Evolutionary conservation across 768 basidiomycete genomes (phyloP).

Genomic region (Leccinum aurantiacum): DNA sequence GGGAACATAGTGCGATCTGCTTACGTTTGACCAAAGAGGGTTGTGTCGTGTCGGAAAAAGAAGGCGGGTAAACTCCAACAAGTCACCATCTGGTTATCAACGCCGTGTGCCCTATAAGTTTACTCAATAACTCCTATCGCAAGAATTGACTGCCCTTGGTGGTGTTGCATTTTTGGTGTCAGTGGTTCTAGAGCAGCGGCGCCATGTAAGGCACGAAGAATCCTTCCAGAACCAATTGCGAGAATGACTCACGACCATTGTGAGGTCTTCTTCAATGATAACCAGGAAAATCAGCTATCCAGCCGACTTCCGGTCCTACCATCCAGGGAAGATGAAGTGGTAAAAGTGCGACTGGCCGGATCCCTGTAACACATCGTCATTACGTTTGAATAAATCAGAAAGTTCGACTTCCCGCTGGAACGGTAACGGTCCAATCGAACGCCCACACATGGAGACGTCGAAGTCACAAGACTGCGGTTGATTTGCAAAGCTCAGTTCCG

Average conservation of each 20-base stretch:
- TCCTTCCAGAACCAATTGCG: background rate
- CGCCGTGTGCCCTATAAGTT: conserved; percentile 14
- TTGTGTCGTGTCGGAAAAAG: conserved; percentile 4
- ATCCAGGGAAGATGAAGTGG: background rate
- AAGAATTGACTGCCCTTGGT: conserved; percentile 12
- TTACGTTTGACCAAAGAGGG: conserved; percentile 13
- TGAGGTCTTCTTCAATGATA: background rate
- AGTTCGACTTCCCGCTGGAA: background rate
- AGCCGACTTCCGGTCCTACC: background rate
- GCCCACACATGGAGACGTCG: background rate
- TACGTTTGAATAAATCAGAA: background rate
- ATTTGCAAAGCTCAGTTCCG: background rate
- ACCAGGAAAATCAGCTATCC: background rate
- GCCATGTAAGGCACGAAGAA: background rate
- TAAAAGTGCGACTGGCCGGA: background rate
- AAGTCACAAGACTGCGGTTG: background rate
- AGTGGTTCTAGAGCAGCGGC: background rate
- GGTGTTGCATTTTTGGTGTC: conserved; percentile 2
- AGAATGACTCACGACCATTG: background rate
- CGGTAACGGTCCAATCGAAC: background rate
- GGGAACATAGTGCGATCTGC: background rate
- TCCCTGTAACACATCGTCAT: background rate
- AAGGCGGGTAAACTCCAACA: background rate
- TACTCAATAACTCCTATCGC: conserved; percentile 9
- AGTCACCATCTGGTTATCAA: conserved; percentile 3